These are phyloP conservation scores for Ustilago xerochloae DNA, from an alignment of 1,284 basidiomycete species.

Conservation along the genomic window DNA sequence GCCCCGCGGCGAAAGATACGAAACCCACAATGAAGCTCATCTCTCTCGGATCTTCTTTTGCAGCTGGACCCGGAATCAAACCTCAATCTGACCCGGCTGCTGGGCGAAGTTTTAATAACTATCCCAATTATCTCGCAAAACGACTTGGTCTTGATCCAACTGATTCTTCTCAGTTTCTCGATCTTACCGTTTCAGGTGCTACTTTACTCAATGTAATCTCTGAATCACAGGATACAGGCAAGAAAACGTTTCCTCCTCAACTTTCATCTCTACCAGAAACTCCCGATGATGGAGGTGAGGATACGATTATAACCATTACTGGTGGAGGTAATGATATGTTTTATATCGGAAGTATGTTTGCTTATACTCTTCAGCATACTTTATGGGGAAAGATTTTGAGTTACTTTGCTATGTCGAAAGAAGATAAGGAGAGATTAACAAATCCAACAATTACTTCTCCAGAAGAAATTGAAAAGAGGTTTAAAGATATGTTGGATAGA, in stretches of 20 bases:
- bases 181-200: conserved; percentile 28
- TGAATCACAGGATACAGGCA: conserved; percentile 18
- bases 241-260: conserved; percentile 19
- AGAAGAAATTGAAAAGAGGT: conserved; percentile 10
- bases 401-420: not conserved
- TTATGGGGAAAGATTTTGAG: conserved; percentile 19
- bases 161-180: conserved; percentile 11
- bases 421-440: conserved; percentile 1
- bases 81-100: conserved; percentile 25
- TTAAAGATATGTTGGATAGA: conserved; percentile 10
- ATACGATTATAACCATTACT: conserved; percentile 23
- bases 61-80: conserved; percentile 28
- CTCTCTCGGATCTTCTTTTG: conserved; percentile 28
- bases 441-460: conserved; percentile 15
- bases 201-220: conserved; percentile 26
- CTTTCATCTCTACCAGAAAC: conserved; percentile 1
- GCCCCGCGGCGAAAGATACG: not conserved
- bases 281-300: conserved; percentile 9
- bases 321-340: conserved; percentile 36
- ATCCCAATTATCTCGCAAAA: conserved; percentile 23
- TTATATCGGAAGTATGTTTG: conserved; percentile 38
- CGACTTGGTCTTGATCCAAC: conserved; percentile 7
- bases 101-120: conserved; percentile 32
- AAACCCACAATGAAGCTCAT: conserved; percentile 17
- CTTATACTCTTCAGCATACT: conserved; percentile 15